Evolutionary conservation across 331 rosid species (phyloP).

Genomic region (Ulmus americana): DNA sequence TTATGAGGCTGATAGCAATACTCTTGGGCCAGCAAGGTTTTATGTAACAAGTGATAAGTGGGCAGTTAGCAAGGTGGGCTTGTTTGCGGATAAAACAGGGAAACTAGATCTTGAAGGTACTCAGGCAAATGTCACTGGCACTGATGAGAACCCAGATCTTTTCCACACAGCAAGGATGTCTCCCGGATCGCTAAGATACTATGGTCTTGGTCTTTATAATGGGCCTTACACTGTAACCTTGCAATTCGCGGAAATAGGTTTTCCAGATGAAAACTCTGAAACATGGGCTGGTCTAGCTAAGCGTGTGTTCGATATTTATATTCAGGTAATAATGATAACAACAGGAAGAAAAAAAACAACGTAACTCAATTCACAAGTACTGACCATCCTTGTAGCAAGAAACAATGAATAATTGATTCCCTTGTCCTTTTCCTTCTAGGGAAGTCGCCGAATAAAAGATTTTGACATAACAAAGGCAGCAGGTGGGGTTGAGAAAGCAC

Average conservation of each 20-base stretch:
- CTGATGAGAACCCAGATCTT: no score
- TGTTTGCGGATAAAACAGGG: neutral
- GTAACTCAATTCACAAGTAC: no score
- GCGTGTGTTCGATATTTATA: conserved; percentile 18
- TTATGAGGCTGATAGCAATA: conserved; percentile 44
- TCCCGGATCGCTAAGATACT: conserved; percentile 17
- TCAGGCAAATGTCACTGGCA: no score
- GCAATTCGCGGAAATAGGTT: conserved; percentile 14
- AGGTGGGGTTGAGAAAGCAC: no score
- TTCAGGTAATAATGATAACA: conserved; percentile 1
- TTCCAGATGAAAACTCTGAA: neutral
- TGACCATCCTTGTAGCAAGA: no score
- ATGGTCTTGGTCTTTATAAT: conserved; percentile 20
- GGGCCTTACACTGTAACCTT: conserved; percentile 11
- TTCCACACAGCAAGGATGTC: neutral
- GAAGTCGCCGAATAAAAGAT: neutral
- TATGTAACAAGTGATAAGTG: conserved; percentile 45
- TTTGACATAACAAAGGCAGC: conserved; percentile 6
- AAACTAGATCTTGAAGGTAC: no score
- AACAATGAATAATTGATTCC: no score
- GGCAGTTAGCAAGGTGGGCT: conserved; percentile 67
- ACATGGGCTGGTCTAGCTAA: conserved; percentile 13
- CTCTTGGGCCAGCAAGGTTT: conserved; percentile 61
- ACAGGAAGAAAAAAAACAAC: neutral
- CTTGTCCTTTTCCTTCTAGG: neutral